These are phyloP conservation scores for Alloascoidea hylecoeti DNA, from an alignment of 805 yeast genomes.

Conservation along the genomic window DNA sequence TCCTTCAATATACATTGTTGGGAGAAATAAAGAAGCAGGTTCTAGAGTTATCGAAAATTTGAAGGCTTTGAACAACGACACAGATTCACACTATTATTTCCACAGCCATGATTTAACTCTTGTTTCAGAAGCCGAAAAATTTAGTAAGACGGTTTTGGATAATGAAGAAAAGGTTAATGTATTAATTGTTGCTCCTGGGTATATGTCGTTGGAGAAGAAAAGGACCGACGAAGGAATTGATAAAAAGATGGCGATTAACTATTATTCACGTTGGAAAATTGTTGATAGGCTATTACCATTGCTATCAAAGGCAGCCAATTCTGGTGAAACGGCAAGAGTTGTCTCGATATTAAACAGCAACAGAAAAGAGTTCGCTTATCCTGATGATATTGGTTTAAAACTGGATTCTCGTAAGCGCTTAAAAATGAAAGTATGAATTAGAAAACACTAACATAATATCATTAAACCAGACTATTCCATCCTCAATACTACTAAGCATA, in stretches of 20 bases:
- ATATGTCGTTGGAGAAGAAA: slow-evolving; percentile 13
- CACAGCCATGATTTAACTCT: slow-evolving; percentile 6
- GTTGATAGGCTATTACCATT: slow-evolving; percentile 11
- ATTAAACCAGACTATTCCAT: slow-evolving; percentile 8
- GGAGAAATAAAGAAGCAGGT: slow-evolving; percentile 12
- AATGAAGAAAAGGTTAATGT: slow-evolving; percentile 8
- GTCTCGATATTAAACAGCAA: slow-evolving; percentile 13
- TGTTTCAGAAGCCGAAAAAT: slow-evolving; percentile 4
- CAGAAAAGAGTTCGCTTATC: slow-evolving; percentile 8
- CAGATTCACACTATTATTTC: slow-evolving; percentile 8
- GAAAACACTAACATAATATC: not conserved
- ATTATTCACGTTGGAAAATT: slow-evolving; percentile 14
- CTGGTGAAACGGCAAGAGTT: slow-evolving; percentile 12
- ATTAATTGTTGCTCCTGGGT: slow-evolving; percentile 7
- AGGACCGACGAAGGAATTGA: slow-evolving; percentile 15
- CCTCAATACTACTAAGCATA: slow-evolving; percentile 6
- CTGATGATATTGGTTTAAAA: slow-evolving; percentile 13
- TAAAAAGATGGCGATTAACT: slow-evolving; percentile 12
- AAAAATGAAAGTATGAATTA: not conserved
- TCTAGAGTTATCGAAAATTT: slow-evolving; percentile 9
- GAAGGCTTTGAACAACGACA: slow-evolving; percentile 8
- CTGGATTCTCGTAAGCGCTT: slow-evolving; percentile 3
- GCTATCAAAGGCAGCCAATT: slow-evolving; percentile 9
- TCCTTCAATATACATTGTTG: slow-evolving; percentile 14
- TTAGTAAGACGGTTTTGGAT: slow-evolving; percentile 3